phyloP scores from a whole-genome alignment of 2,329 filamentous ascomycete genomes.

The Metarhizium humberi region DNA sequence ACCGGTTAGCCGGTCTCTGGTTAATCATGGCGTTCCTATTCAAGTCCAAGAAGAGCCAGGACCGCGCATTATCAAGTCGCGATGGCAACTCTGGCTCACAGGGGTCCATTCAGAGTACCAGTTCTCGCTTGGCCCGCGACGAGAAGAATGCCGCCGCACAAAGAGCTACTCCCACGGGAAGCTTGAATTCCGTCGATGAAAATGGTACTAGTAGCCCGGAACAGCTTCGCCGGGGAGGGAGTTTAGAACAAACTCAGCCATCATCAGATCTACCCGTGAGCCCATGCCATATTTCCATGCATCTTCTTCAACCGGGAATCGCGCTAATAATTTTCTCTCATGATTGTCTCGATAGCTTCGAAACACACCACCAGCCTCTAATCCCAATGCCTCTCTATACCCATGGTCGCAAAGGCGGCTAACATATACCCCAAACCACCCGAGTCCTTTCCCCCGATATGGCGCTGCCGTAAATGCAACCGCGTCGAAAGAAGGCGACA shows the following conservation, averaged over 20 bases:
- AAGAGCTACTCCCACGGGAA: conserved; percentile 67
- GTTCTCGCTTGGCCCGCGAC: conserved; percentile 36
- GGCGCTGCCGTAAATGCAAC: conserved; percentile 89
- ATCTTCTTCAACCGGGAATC: not conserved
- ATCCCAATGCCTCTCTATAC: conserved; percentile 73
- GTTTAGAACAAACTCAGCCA: conserved; percentile 35
- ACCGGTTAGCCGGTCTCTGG: conserved; percentile 29
- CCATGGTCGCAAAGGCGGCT: conserved; percentile 90
- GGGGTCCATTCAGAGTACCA: conserved; percentile 39
- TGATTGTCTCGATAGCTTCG: conserved; percentile 36
- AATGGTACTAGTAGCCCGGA: conserved; percentile 53
- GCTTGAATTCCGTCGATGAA: conserved; percentile 62
- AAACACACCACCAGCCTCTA: conserved; percentile 39
- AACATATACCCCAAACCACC: conserved; percentile 72
- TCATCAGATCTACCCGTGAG: conserved; percentile 33
- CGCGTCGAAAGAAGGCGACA: conserved; percentile 91
- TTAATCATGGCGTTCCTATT: conserved; percentile 70
- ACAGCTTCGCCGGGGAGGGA: conserved; percentile 46
- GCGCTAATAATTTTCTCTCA: not conserved
- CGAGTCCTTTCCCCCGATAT: conserved; percentile 90
- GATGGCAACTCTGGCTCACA: conserved; percentile 41
- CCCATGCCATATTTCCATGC: not conserved
- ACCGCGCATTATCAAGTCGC: conserved; percentile 47
- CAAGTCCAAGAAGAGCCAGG: conserved; percentile 71
- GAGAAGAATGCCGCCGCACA: conserved; percentile 43